Conservation (phyloP, 2,329 filamentous ascomycete species). For the Aureobasidium vineae region DNA sequence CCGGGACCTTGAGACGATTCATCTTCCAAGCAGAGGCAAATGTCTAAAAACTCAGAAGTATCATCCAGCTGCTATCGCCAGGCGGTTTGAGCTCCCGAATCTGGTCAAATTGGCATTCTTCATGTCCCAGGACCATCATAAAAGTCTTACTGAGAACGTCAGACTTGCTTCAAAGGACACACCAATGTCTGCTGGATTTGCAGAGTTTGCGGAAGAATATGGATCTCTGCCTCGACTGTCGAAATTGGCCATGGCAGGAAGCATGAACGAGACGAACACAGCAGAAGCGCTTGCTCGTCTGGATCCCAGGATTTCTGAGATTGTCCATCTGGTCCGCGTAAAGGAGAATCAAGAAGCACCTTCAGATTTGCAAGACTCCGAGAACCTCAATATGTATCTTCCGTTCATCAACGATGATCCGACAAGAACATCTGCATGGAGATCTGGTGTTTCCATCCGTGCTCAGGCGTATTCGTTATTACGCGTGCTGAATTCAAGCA, state of each 20-base stretch:
- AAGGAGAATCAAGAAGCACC: conserved; percentile 30
- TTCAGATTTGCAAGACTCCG: conserved; percentile 26
- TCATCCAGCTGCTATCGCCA: conserved; percentile 47
- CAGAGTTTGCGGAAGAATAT: conserved; percentile 39
- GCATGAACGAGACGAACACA: background rate
- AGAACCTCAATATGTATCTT: conserved; percentile 57
- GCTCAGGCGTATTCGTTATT: conserved; percentile 43
- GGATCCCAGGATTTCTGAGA: conserved; percentile 54
- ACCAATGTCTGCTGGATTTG: conserved; percentile 31
- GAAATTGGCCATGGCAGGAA: background rate
- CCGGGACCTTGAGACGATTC: conserved; percentile 55
- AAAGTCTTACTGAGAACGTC: conserved; percentile 36
- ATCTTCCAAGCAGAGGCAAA: conserved; percentile 36
- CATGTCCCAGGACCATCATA: conserved; percentile 39
- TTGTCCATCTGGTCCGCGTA: conserved; percentile 47
- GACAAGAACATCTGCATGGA: conserved; percentile 45
- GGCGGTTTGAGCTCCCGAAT: conserved; percentile 45
- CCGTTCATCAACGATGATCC: conserved; percentile 58
- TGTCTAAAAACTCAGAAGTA: conserved; percentile 37
- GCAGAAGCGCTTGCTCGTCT: conserved; percentile 33
- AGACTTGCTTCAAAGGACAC: conserved; percentile 33
- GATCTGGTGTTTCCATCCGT: conserved; percentile 40
- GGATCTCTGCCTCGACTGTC: conserved; percentile 26
- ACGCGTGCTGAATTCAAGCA: conserved; percentile 24
- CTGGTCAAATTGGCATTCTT: conserved; percentile 44